Base-by-base conservation (phyloP, 192 early-diverging fungal genomes). In the Linnemannia hyalina region DNA sequence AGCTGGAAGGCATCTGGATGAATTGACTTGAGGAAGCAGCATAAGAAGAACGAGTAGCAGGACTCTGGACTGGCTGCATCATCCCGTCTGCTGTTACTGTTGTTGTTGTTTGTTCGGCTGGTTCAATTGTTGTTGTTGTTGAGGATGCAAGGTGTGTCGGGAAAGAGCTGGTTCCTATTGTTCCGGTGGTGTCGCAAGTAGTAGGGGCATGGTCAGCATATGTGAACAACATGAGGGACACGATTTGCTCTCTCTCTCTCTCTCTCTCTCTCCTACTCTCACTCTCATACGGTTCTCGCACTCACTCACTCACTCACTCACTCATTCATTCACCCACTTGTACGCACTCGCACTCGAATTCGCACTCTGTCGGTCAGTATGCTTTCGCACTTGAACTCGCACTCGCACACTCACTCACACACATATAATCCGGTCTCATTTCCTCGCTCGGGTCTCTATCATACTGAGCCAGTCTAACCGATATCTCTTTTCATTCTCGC, bases 211-310 rank as follows among this genome's bases (percentile, higher is more conserved):
- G 60, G 60, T 65, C 60, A 65, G 60, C 60, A 65, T 65, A 65
- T 65, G 60, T 65, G 60, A 65, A 65, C 60, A 65, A 65, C 60
- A 32, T 32, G 29, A 29, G 60, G 60, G 60, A 49, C 35, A 46
- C 40, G 71, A 46, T 16, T 22, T 41, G 47, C 23, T 46, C 29
- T 41, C 44, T 44, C 18, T 18, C 49, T 52, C 49, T 4, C 49
- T 52, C 49, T 52, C 49, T 72, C 23, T 46, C 29, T 41, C 44
- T 44, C 49, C 18, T 2, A 2, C 18, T 18, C 49, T 52, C 49
- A 6, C 49, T 52, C 49, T 52, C 49, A 15, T 44, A 44, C 42
- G 8, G 35, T 35, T 35, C 35, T 49, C 15, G 42, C 11, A 44
- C 42, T 49, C 47, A 4, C 47, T 15, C n/a, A n/a, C n/a, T n/a